A percentile compares a stretch with the other conserved stretches of the same genome.
Conservation (phyloP, 768 basidiomycete species). For the Sutorius australiensis region DNA sequence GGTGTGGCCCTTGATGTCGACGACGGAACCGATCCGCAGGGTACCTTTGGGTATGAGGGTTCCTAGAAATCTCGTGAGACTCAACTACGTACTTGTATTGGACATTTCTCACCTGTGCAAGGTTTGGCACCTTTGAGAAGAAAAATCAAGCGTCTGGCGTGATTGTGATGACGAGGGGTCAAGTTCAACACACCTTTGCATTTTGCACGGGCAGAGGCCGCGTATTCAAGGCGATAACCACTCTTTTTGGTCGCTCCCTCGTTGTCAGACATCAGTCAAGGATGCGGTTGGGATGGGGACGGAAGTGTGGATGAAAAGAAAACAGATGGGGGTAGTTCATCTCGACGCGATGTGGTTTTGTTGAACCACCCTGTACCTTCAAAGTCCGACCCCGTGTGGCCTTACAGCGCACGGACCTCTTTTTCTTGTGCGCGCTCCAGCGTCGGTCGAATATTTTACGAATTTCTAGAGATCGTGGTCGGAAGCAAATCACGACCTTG, state of each 20-base stretch:
- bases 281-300: constrained; percentile 15
- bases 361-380: constrained; percentile 37
- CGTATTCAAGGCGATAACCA: constrained; percentile 80
- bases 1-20: constrained; percentile 69
- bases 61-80: constrained; percentile 40
- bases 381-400: constrained; percentile 35
- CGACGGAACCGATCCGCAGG: constrained; percentile 68
- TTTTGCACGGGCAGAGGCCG: constrained; percentile 61
- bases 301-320: constrained; percentile 27
- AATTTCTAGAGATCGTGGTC: constrained; percentile 10
- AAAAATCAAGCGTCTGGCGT: constrained; percentile 16
- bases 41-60: constrained; percentile 68
- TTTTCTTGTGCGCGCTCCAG: constrained; percentile 24
- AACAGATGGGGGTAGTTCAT: constrained; percentile 35
- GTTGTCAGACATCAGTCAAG: constrained; percentile 32
- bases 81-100: not conserved
- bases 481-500: constrained; percentile 11
- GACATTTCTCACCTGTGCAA: constrained; percentile 51
- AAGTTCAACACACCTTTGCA: constrained; percentile 61
- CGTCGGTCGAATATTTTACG: constrained; percentile 16
- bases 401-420: constrained; percentile 36
- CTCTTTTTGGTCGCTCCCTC: constrained; percentile 33
- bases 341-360: constrained; percentile 38
- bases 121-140: constrained; percentile 65
- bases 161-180: constrained; percentile 10